A percentile compares a stretch with the other conserved stretches of the same genome.
phyloP scores from a whole-genome alignment of 768 basidiomycete species.

The Lactarius evosmus region DNA sequence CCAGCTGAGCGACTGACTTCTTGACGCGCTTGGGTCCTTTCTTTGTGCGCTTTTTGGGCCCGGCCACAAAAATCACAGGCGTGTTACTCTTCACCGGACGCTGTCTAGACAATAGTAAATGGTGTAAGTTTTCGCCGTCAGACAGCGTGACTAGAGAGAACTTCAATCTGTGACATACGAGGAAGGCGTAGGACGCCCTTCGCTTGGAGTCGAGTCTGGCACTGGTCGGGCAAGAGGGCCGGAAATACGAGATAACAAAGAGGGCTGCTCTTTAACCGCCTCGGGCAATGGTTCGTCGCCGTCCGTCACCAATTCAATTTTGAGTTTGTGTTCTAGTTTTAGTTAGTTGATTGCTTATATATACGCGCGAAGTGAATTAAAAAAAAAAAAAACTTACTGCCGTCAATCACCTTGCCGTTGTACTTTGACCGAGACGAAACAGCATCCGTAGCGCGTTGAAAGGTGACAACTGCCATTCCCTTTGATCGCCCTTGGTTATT shows the following conservation, averaged over 20 bases:
- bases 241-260: conserved; percentile 41
- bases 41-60: conserved; percentile 44
- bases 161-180: conserved; percentile 12
- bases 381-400: conserved; percentile 38
- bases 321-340: conserved; percentile 58
- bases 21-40: conserved; percentile 75
- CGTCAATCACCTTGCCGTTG: conserved; percentile 72
- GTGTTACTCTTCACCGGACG: conserved; percentile 17
- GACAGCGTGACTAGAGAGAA: neutral
- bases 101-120: conserved; percentile 9
- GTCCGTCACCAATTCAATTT: conserved; percentile 60
- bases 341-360: neutral
- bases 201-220: neutral
- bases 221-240: conserved; percentile 10
- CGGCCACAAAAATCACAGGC: conserved; percentile 7
- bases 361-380: neutral
- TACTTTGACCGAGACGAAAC: conserved; percentile 61
- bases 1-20: conserved; percentile 64
- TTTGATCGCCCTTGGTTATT: conserved; percentile 74
- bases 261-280: conserved; percentile 30
- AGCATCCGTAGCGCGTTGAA: conserved; percentile 63
- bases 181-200: neutral
- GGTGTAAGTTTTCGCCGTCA: neutral
- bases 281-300: conserved; percentile 32
- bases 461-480: conserved; percentile 75